These are phyloP conservation scores for Corchorus olitorius DNA, from an alignment of 345 rosid species.

Conservation along the genomic window DNA sequence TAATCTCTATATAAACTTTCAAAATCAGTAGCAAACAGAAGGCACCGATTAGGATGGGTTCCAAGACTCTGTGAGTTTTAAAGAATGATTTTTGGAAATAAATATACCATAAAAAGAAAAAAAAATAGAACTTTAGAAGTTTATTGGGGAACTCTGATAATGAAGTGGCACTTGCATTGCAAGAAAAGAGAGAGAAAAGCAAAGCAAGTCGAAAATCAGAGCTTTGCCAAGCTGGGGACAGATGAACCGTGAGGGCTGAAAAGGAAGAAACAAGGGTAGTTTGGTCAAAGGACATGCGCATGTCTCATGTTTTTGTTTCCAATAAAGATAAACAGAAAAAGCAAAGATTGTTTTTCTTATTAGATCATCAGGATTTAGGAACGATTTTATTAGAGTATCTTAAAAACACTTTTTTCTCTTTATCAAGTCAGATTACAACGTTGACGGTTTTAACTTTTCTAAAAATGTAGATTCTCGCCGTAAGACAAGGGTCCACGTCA, in stretches of 20 bases:
- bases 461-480: neutral
- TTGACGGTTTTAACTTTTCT: slow-evolving; percentile 1
- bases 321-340: neutral
- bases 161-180: slow-evolving; percentile 31
- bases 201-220: slow-evolving; percentile 6
- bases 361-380: slow-evolving; percentile 2
- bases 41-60: neutral
- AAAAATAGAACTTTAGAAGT: neutral
- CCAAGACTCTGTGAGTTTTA: neutral
- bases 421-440: neutral
- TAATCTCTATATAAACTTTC: slow-evolving; percentile 3
- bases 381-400: neutral
- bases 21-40: slow-evolving; percentile 17
- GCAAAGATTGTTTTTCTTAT: neutral
- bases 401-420: neutral
- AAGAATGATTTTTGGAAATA: slow-evolving; percentile 1
- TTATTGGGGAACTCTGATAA: slow-evolving; percentile 11
- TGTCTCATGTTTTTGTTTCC: neutral
- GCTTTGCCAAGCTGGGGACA: neutral
- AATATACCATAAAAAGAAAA: neutral
- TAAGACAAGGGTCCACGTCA: neutral
- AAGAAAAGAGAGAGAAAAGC: slow-evolving; percentile 22
- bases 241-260: neutral
- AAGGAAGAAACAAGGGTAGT: slow-evolving; percentile 26
- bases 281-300: slow-evolving; percentile 26